Base-by-base conservation (phyloP, 2,329 filamentous ascomycete species). In the Clonostachys sp. region DNA sequence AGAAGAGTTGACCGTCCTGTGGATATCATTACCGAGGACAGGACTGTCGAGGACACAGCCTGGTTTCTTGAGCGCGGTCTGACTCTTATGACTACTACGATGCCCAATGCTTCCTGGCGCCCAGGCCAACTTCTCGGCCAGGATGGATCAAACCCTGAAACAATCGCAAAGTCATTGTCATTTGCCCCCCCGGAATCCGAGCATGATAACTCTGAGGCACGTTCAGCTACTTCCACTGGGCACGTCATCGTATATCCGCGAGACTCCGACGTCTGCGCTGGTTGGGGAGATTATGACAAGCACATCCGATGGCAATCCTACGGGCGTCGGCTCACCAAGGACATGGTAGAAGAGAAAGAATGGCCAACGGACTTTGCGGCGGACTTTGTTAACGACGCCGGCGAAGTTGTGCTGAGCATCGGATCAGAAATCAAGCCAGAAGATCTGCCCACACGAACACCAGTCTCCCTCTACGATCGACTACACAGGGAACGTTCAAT, bases 91-190 rank as follows among this genome's bases (percentile, higher is more conserved):
- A 16, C 17, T 40, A 8, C 41, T 14, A n/a, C 16, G 16, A 41
- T 20, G 50, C 46, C 49, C 17, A 46, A 46, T 5, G 16, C 4
- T 16, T 34, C 47, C 13, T 49, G 50, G 50, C 45, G 39, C 12
- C 47, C 41, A 34, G 50, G 50, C 13, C 44, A 51, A 30, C 47
- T 51, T n/a, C 17, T 51, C n/a, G 50, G 50, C 18, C 13, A 47
- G 41, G 35, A 51, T 36, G 50, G 50, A 43, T 47, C 50, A 10
- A 45, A 47, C 16, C 47, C 47, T n/a, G 45, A 20, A 5, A 47
- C 42, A 2, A 42, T 46, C 16, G 44, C 44, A 12, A 5, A 45
- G 43, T 45, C 47, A 12, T 40, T 47, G 3, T 45, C 49, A 4
- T 48, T 46, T 34, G 48, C 43, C 35, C 8, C 45, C 5, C 39